Evolutionary conservation across 116 monocot genomes (phyloP).

Genomic region (Dioscorea cayenensis): DNA sequence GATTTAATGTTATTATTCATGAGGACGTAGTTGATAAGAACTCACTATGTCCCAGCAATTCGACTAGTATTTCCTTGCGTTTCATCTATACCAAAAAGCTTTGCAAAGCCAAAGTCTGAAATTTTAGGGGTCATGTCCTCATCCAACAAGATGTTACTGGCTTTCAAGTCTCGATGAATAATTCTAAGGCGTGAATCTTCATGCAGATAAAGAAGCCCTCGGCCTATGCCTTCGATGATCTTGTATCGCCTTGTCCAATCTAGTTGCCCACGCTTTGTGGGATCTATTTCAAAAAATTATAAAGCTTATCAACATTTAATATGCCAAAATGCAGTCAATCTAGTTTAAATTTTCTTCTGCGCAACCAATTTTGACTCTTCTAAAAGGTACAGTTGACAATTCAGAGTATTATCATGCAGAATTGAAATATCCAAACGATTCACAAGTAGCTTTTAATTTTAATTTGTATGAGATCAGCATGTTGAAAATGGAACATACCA

Average conservation of each 20-base stretch:
- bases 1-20: too few species aligned
- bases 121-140: slow-evolving; percentile 34
- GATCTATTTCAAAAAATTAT: slow-evolving; percentile 9
- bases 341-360: too few species aligned
- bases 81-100: slow-evolving; percentile 13
- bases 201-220: slow-evolving; percentile 39
- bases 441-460: too few species aligned
- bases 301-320: background rate
- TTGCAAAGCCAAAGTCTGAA: slow-evolving; percentile 37
- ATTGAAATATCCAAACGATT: too few species aligned
- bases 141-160: slow-evolving; percentile 28
- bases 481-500: slow-evolving; percentile 6
- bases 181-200: slow-evolving; percentile 27
- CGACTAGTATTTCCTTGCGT: slow-evolving; percentile 13
- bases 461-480: background rate
- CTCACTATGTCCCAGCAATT: slow-evolving; percentile 37
- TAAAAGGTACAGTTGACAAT: too few species aligned
- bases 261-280: background rate
- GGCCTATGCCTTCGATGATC: slow-evolving; percentile 32
- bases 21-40: background rate
- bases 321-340: too few species aligned
- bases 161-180: slow-evolving; percentile 28
- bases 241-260: slow-evolving; percentile 28
- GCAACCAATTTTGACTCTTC: too few species aligned
- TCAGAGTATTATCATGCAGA: too few species aligned